Base-by-base conservation (phyloP, 352 stramenopile genomes). In the Paralagenidium karlingii region DNA sequence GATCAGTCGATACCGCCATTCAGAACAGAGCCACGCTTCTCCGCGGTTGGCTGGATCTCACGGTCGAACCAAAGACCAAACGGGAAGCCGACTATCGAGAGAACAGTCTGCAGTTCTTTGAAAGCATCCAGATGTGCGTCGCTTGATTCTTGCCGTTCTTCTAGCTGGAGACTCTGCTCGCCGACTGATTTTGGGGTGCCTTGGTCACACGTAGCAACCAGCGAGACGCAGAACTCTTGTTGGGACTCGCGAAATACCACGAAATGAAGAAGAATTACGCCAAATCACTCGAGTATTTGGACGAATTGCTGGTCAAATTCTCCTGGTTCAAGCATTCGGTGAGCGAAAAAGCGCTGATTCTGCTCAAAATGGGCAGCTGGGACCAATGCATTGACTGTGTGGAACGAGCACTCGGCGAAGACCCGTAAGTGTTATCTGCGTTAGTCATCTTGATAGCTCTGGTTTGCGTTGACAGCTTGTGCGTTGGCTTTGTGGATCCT, bases 351-450 rank as follows among this genome's bases (percentile, higher is more conserved):
- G 80, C 76, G 10, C 51, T 87, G 24, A 57, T 90, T 4, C 32
- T 91, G 41, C 55, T 90, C 25, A 84, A 88, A 36, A 88, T 88
- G 71, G 64, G 71, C 34, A 79, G 68, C 16, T 94, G 80, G 80
- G 80, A 94, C 32, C 66, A 86, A 46, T 85, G 74, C 28, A 55
- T 86, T 40, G 80, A 91, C 50, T 78, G 63, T 25, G 63, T 81
- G 18, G 75, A 88, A 48, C 64, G 77, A 7, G 70, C 73, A 8
- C 46, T 93, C 12, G 53, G 47, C 11, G 63, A 82, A 24, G 83
- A 87, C 34, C 21, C 67, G 19, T 58, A n/a, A n/a, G n/a, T n/a
- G n/a, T 39, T 31, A 34, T 34, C 24, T 8, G 13, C n/a, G n/a
- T n/a, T n/a, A n/a, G n/a, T 18, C 8, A 38, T 37, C n/a, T 10